Base-by-base conservation (phyloP, 495 filamentous ascomycete species). In the Astrothelium subdiscretum region DNA sequence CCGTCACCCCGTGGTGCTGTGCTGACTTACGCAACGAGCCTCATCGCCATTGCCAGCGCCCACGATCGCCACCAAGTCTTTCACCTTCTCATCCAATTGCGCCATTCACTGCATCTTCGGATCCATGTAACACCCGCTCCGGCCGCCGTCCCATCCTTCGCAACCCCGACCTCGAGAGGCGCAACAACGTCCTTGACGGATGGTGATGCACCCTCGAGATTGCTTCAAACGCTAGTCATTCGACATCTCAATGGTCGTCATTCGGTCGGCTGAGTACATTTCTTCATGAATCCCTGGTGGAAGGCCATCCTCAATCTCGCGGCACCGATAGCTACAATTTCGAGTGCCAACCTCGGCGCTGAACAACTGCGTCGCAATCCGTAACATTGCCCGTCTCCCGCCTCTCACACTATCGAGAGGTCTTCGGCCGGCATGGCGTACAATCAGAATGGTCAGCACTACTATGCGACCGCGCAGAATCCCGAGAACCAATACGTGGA, bases 381-480 rank as follows among this genome's bases (percentile, higher is more conserved):
- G 8, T 15, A 11, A 8, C 20, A 15, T 54, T 15, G 24, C 48
- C 24, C 8, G 20, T 54, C 24, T 11, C 5, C 24, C 22, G 15
- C 2, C 48, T 29, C 22, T 54, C 48, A 6, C 2, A 27, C 48
- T 5, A 54, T 27, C 24, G 29, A 12, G 22, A 54, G 8, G 48
- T 15, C 48, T 54, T 18, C 40, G n/a, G 18, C 60, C 8, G 62
- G 58, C 59, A 81, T 81, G 79, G 73, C 78, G 35, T 76, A 79
- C 63, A 78, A 82, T 67, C 74, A 75, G 63, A 78, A 80, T 67
- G 79, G 79, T 51, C 74, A 80, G 35, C 81, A 81, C 65, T 79
- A 76, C 66, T 68, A 66, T 43, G 64, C 61, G 38, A 65, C 65
- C 32, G 68, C 63, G 40, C 60, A 62, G 38, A 44, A 27, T 29